Conservation (phyloP, 768 basidiomycete species). For the Cystofilobasidium bisporidii region DNA sequence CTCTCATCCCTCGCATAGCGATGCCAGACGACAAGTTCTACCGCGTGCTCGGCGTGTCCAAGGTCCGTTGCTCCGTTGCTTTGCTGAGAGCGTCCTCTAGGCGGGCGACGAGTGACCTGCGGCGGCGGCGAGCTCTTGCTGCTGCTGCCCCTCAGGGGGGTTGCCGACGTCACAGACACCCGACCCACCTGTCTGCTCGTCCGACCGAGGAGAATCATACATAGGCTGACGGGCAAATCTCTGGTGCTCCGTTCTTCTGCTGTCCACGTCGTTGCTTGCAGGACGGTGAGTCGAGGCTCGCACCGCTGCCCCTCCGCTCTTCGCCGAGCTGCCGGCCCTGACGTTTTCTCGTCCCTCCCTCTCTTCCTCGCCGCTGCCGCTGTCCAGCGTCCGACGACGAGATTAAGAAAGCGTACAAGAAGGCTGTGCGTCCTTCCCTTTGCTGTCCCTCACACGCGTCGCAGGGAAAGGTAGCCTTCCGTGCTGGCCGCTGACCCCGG, state of each 20-base stretch:
- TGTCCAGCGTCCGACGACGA: constrained; percentile 57
- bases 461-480: background rate
- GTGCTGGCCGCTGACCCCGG: background rate
- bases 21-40: constrained; percentile 82
- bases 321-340: background rate
- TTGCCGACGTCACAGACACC: too few relatives aligned
- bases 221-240: background rate
- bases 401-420: constrained; percentile 92
- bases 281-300: constrained; percentile 12
- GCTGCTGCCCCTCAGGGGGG: too few relatives aligned
- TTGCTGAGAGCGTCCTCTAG: background rate
- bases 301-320: background rate
- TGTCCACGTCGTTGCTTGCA: background rate
- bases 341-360: background rate
- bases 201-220: too few relatives aligned
- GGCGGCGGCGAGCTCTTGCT: background rate
- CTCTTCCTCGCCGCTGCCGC: constrained; percentile 18
- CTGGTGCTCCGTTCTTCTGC: background rate
- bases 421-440: constrained; percentile 47
- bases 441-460: background rate
- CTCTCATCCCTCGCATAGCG: too few relatives aligned
- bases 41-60: constrained; percentile 63
- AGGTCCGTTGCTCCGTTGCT: constrained; percentile 36
- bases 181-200: too few relatives aligned
- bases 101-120: background rate